These are phyloP conservation scores for Cylindrodendrum hubeiense DNA, from an alignment of 2,329 filamentous ascomycete genomes.

Conservation along the genomic window DNA sequence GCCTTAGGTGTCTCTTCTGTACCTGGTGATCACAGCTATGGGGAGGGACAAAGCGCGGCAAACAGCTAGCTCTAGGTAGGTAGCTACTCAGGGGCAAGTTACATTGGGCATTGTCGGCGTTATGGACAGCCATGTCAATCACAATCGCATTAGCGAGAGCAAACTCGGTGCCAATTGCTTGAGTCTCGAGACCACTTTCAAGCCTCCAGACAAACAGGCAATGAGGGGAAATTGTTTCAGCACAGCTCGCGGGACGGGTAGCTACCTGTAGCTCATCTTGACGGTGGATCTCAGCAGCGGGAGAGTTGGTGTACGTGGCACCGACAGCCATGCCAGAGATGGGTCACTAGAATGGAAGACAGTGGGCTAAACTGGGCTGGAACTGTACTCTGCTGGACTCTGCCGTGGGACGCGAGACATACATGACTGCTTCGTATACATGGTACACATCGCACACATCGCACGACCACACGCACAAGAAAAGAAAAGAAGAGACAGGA, in stretches of 20 bases:
- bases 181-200: not conserved
- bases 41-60: not conserved
- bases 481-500: constrained; percentile 8
- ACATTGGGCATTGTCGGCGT: not conserved
- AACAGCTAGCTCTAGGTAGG: not conserved
- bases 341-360: constrained; percentile 2
- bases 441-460: not conserved
- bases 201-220: not conserved
- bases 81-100: not conserved
- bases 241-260: constrained; percentile 15
- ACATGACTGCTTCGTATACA: constrained; percentile 19
- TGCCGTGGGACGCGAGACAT: constrained; percentile 23
- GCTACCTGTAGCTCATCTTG: constrained; percentile 21
- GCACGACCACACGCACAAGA: constrained; percentile 18
- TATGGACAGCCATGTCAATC: not conserved
- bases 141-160: not conserved
- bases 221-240: not conserved
- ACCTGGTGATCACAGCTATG: not conserved
- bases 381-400: not conserved
- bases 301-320: constrained; percentile 26
- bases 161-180: not conserved
- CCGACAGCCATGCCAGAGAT: constrained; percentile 12
- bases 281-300: constrained; percentile 16
- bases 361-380: not conserved
- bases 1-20: not conserved